phyloP scores from a whole-genome alignment of 2,329 filamentous ascomycete genomes.

The Beauveria scarabaeidicola region DNA sequence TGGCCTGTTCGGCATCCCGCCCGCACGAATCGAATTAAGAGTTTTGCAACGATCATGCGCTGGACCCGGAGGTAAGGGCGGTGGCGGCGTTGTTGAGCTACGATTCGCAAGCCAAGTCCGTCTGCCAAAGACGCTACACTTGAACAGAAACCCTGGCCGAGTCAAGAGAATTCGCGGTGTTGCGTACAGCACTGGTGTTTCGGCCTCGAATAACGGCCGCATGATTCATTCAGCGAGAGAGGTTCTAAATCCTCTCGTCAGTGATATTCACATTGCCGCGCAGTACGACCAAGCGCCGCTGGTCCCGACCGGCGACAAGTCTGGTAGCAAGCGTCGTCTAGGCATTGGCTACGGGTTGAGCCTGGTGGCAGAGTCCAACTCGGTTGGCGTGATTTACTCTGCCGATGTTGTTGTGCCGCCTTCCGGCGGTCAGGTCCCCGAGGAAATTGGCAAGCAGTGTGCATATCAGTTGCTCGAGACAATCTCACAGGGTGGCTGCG shows the following conservation, averaged over 20 bases:
- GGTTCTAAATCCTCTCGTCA: slow-evolving; percentile 74
- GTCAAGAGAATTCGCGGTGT: slow-evolving; percentile 88
- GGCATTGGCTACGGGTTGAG: slow-evolving; percentile 90
- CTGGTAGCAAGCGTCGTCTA: slow-evolving; percentile 51
- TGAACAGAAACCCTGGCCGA: slow-evolving; percentile 70
- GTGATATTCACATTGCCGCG: slow-evolving; percentile 84
- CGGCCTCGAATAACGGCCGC: slow-evolving; percentile 83
- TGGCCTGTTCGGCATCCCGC: slow-evolving; percentile 76
- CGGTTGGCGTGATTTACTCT: slow-evolving; percentile 71
- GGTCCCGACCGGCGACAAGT: slow-evolving; percentile 44
- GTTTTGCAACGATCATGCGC: slow-evolving; percentile 74
- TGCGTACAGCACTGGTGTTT: slow-evolving; percentile 86
- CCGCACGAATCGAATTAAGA: slow-evolving; percentile 73
- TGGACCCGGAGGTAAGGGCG: slow-evolving; percentile 65
- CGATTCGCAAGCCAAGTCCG: slow-evolving; percentile 90
- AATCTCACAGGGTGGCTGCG: slow-evolving; percentile 75
- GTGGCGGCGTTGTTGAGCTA: slow-evolving; percentile 87
- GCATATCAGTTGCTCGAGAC: slow-evolving; percentile 83
- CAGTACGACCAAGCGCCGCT: slow-evolving; percentile 63
- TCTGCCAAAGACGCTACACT: slow-evolving; percentile 85
- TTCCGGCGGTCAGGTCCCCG: slow-evolving; percentile 72
- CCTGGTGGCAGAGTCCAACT: slow-evolving; percentile 85
- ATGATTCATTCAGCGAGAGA: slow-evolving; percentile 90
- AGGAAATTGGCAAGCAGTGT: slow-evolving; percentile 82
- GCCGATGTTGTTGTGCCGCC: slow-evolving; percentile 73